Base-by-base conservation (phyloP, 805 yeast genomes). In the Hanseniaspora hatyaiensis region DNA sequence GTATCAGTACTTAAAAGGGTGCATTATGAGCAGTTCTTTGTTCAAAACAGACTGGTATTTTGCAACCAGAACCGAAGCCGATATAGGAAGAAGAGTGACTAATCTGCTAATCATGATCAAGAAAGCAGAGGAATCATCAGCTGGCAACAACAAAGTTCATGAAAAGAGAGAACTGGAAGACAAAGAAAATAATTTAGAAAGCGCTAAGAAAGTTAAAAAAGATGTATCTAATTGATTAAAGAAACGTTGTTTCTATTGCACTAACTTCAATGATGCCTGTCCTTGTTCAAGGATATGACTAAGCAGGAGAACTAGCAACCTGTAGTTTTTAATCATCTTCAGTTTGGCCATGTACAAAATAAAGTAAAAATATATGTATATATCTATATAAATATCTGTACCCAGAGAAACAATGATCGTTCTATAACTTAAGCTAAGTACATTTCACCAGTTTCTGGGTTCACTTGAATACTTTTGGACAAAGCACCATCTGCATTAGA, bases 41-140 rank as follows among this genome's bases (percentile, higher is more conserved):
- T 82, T 82, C 64, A 69, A 70, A 33, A 83, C 80, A 58, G 84
- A 82, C 53, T 83, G 87, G 81, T 83, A 72, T 57, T 71, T 83
- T 55, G 68, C 69, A 43, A 78, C 88, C 0, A 69, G 94, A 60
- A 76, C 84, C 0, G 71, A 83, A 60, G 75, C 84, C 0, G 71
- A 83, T 1, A 82, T 75, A 55, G 94, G 80, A 13, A 73, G 88
- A 62, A 70, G 94, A 56, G 72, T 78, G 8, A 78, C 71, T 37
- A 80, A 92, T 0, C 65, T 83, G 34, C 59, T 83, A 38, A 64
- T 80, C 20, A 82, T 88, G 2, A 66, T 83, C 13, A 73, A 83
- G 0, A 73, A 84, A 58, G 89, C 82, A 58, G 72, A 68, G 53
- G 88, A 75, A 57, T 8, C 6, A 8, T 26, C 11, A 8, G 81